A percentile compares a stretch with the other conserved stretches of the same genome.
These are phyloP conservation scores for Lactarius sp. DNA, from an alignment of 768 basidiomycete genomes.

Conservation along the genomic window DNA sequence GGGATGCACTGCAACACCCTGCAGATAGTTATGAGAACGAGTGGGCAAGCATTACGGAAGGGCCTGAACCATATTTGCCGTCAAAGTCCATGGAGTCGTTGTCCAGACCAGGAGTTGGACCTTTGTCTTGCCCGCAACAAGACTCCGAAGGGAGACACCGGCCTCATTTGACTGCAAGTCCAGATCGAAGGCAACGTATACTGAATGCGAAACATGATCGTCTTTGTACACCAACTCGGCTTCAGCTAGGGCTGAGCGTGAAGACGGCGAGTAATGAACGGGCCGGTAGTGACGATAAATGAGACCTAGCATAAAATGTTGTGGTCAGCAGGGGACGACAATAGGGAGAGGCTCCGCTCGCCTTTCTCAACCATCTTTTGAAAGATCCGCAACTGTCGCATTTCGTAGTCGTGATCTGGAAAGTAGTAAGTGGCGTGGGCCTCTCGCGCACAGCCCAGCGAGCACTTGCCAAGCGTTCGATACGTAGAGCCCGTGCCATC, in stretches of 20 bases:
- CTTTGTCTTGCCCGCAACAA: conserved; percentile 32
- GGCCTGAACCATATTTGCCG: conserved; percentile 80
- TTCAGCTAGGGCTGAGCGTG: conserved; percentile 89
- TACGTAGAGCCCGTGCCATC: conserved; percentile 59
- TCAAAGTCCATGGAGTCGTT: conserved; percentile 96
- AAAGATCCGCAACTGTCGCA: conserved; percentile 82
- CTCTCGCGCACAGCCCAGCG: not conserved
- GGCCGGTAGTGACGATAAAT: conserved; percentile 86
- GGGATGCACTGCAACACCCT: conserved; percentile 87
- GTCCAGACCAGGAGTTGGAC: conserved; percentile 85
- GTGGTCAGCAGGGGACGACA: not conserved
- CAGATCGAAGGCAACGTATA: conserved; percentile 78
- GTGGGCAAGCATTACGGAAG: conserved; percentile 2
- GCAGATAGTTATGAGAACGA: conserved; percentile 14
- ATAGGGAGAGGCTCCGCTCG: conserved; percentile 27
- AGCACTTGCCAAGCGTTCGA: conserved; percentile 68
- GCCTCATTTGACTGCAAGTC: conserved; percentile 31
- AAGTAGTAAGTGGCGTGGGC: not conserved
- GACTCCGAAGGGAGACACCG: conserved; percentile 30
- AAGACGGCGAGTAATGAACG: conserved; percentile 93
- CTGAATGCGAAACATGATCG: conserved; percentile 81
- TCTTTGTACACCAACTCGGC: conserved; percentile 91
- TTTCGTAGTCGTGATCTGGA: conserved; percentile 81
- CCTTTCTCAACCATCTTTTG: conserved; percentile 85
- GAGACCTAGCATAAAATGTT: conserved; percentile 46